phyloP scores from a whole-genome alignment of 2,329 filamentous ascomycete species.

The Stemphylium vesicarium region DNA sequence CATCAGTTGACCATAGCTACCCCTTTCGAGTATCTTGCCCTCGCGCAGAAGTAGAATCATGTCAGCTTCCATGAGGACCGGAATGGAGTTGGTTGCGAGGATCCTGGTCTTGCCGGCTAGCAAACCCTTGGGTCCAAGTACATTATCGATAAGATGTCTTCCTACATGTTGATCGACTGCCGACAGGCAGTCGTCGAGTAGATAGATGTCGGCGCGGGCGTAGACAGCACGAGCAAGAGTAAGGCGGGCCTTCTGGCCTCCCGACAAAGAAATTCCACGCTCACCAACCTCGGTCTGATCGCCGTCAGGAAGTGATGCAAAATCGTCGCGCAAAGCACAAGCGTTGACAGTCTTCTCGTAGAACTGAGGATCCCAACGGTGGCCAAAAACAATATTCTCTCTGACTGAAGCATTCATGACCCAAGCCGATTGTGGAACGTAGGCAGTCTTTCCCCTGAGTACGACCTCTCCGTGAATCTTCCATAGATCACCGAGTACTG shows the following conservation, averaged over 20 bases:
- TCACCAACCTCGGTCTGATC: constrained; percentile 97
- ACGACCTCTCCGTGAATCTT: constrained; percentile 84
- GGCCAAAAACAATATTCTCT: constrained; percentile 96
- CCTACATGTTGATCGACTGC: constrained; percentile 99
- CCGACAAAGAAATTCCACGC: constrained; percentile 92
- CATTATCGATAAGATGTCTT: constrained; percentile 90
- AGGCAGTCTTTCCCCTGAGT: constrained; percentile 82
- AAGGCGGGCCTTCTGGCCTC: constrained; percentile 93
- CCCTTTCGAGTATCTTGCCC: constrained; percentile 81
- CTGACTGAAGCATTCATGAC: constrained; percentile 97
- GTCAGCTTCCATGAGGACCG: constrained; percentile 86
- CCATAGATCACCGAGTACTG: constrained; percentile 89
- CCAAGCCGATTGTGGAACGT: constrained; percentile 93
- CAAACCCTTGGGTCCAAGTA: constrained; percentile 84
- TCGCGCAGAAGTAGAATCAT: constrained; percentile 86
- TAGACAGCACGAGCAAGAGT: constrained; percentile 94
- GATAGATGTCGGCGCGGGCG: constrained; percentile 92
- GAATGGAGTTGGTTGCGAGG: constrained; percentile 92
- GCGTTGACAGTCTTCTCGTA: constrained; percentile 93
- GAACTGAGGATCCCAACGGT: constrained; percentile 90
- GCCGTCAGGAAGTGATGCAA: constrained; percentile 88
- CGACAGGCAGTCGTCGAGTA: constrained; percentile 92
- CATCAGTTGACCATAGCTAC: constrained; percentile 88
- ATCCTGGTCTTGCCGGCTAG: constrained; percentile 87
- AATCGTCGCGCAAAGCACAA: constrained; percentile 89